phyloP scores from a whole-genome alignment of 768 basidiomycete species.

The Tricholoma saponaceum region DNA sequence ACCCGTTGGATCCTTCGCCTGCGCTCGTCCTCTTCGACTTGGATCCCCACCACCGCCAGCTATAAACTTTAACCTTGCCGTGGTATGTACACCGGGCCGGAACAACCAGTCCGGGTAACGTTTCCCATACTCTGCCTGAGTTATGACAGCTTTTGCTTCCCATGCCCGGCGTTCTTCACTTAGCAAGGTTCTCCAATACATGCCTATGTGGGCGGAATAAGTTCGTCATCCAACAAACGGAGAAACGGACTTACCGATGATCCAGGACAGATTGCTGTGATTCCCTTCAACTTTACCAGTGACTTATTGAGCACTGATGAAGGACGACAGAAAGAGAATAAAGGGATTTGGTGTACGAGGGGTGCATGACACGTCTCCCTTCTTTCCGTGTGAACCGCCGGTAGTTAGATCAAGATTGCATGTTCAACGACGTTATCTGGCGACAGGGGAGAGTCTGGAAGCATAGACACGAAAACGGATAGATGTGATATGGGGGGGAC shows the following conservation, averaged over 20 bases:
- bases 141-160: constrained; percentile 71
- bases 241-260: constrained; percentile 52
- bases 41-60: constrained; percentile 15
- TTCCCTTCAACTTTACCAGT: constrained; percentile 77
- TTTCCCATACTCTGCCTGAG: constrained; percentile 68
- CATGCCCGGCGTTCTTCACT: constrained; percentile 65
- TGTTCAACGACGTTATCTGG: constrained; percentile 11
- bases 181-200: constrained; percentile 71
- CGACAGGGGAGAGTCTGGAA: constrained; percentile 7
- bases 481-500: constrained; percentile 3
- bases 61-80: constrained; percentile 34
- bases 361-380: constrained; percentile 69
- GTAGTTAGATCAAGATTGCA: constrained; percentile 20
- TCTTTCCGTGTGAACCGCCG: constrained; percentile 53
- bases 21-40: constrained; percentile 8
- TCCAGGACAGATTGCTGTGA: constrained; percentile 76
- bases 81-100: constrained; percentile 52
- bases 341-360: constrained; percentile 83
- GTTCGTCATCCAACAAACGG: background rate
- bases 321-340: constrained; percentile 78
- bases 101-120: constrained; percentile 84
- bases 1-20: constrained; percentile 23
- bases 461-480: constrained; percentile 15
- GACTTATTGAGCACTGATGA: constrained; percentile 70
- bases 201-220: constrained; percentile 37